Conservation (phyloP, 352 stramenopile species). For the Pythium aphanidermatum region DNA sequence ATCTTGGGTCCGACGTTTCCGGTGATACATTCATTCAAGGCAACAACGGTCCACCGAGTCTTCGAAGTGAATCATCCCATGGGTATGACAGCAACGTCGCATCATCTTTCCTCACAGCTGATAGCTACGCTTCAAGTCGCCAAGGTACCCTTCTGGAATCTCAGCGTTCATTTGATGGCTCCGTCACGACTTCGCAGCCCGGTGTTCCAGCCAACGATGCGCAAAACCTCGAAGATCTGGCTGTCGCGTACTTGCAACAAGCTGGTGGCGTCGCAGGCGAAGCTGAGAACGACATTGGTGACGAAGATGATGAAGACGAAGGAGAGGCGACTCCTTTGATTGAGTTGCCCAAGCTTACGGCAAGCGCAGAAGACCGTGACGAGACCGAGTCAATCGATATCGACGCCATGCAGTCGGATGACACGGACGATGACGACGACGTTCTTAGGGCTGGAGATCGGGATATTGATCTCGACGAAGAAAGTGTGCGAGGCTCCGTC, state of each 20-base stretch:
- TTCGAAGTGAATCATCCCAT: slow-evolving; percentile 6
- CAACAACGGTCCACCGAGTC: slow-evolving; percentile 1
- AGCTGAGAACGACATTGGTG: slow-evolving; percentile 21
- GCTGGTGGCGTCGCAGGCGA: slow-evolving; percentile 16
- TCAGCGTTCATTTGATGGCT: slow-evolving; percentile 5
- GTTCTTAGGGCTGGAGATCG: slow-evolving; percentile 22
- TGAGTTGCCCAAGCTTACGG: slow-evolving; percentile 13
- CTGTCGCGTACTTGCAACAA: slow-evolving; percentile 24
- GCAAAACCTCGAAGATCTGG: slow-evolving; percentile 14
- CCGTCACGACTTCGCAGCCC: background rate
- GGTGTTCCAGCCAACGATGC: slow-evolving; percentile 7
- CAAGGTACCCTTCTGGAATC: slow-evolving; percentile 10
- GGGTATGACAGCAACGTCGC: slow-evolving; percentile 15
- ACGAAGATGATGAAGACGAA: slow-evolving; percentile 22
- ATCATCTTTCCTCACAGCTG: slow-evolving; percentile 18
- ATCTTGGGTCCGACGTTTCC: too few relatives aligned
- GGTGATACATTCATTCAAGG: too few relatives aligned
- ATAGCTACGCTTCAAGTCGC: slow-evolving; percentile 15
- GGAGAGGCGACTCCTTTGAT: slow-evolving; percentile 5
- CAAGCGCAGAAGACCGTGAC: slow-evolving; percentile 8
- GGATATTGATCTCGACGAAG: slow-evolving; percentile 16
- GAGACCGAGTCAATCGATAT: slow-evolving; percentile 21
- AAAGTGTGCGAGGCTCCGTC: slow-evolving; percentile 12
- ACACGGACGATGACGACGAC: slow-evolving; percentile 20
- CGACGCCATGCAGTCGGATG: slow-evolving; percentile 4